Base-by-base conservation (phyloP, 345 rosid genomes). In the Eucalyptus tenuipes region DNA sequence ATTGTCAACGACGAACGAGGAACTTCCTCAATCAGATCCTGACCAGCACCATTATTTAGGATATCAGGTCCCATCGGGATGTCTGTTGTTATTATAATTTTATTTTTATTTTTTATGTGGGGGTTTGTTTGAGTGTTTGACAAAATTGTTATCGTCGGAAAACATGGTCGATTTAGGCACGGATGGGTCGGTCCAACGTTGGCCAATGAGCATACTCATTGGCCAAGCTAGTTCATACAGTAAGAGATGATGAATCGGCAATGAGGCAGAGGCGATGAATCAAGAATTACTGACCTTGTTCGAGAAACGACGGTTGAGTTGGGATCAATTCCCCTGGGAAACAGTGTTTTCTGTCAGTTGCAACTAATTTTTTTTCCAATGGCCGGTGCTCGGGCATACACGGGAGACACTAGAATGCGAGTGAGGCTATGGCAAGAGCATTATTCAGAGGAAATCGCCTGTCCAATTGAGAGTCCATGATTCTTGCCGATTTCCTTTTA, bases 301-400 rank as follows among this genome's bases (percentile, higher is more conserved):
- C 11, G 8, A 18, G 2, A 3, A 37, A 71, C 0, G 4, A 71
- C 1, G 0, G 4, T 22, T 12, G 13, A 71, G 82, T 37, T 20
- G 27, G 14, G 14, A 71, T 71, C 13, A 33, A 68, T 85, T 85
- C 1, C 15, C 10, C 2, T 0, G 3, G 1, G 16, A 14, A 31
- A 75, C 6, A 31, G 2, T 33, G 15, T 75, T 10, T 18, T 40
- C 3, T 71, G 2, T 20, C 2, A 18, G 10, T 0, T 13, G 71
- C 37, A 61, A 61, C 10, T 61, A 48, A 55, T 79, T 89, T 53
- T 86, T 49, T 86, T 15, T 29, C 1, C n/a, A n/a, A 57, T 44
- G 90, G 88, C 14, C 29, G 55, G 61, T 52, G 29, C 40, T 87
- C 17, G n/a, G 90, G 88, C 8, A 45, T 80, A 40, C 40, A 33